Conservation (phyloP, 805 yeast species). For the Lipomyces orientalis region DNA sequence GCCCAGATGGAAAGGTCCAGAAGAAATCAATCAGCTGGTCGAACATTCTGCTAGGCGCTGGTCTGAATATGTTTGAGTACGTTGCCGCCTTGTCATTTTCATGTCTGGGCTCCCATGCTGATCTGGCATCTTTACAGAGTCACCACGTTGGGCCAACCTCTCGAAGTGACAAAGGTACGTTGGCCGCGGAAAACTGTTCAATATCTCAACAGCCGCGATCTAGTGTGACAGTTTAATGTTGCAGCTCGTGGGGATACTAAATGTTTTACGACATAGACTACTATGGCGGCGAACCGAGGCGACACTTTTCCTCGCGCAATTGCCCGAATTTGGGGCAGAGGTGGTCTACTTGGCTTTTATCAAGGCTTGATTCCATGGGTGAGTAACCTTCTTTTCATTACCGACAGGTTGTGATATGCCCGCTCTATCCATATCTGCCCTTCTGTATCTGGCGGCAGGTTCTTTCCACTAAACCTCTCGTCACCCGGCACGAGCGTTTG, state of each 20-base stretch:
- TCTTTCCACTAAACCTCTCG: not conserved
- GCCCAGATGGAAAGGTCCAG: constrained; percentile 44
- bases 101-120: not conserved
- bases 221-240: not conserved
- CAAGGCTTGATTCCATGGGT: constrained; percentile 97
- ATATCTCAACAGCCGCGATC: no score
- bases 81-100: constrained; percentile 22
- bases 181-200: not conserved
- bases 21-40: constrained; percentile 88
- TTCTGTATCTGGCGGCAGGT: not conserved
- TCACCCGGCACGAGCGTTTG: not conserved
- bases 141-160: constrained; percentile 94
- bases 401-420: not conserved
- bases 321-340: constrained; percentile 85
- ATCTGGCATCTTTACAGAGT: constrained; percentile 49
- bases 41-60: constrained; percentile 92
- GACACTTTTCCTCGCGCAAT: constrained; percentile 71
- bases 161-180: constrained; percentile 74
- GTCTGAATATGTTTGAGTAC: constrained; percentile 81
- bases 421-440: constrained; percentile 4
- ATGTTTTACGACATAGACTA: constrained; percentile 61
- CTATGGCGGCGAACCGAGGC: constrained; percentile 95
- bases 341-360: constrained; percentile 90
- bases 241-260: not conserved
- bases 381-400: constrained; percentile 9